Base-by-base conservation (phyloP, 768 basidiomycete species). In the Mycena belliarum region DNA sequence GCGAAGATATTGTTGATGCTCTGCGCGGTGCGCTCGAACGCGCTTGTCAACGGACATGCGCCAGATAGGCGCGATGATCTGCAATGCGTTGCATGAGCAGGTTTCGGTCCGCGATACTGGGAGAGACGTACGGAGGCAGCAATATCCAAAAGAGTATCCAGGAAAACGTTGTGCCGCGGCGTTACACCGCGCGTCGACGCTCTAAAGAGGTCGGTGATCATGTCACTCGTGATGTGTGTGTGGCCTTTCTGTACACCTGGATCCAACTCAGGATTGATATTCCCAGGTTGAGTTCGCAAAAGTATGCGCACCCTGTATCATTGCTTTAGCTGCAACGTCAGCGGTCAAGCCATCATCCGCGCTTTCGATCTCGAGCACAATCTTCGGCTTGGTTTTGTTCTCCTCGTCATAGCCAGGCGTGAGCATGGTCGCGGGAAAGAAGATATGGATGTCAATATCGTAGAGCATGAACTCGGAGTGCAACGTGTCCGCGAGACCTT, bases 401-500 rank as follows among this genome's bases (percentile, higher is more conserved):
- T 95, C 94, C 55, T 83, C 79, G 18, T 88, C 85, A 59, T 77
- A 89, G 0, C 93, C 92, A 0, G 91, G 87, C 0, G 84, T 85
- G 62, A 76, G 82, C 76, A 97, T 95, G 1, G 91, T 91, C 1
- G 81, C 81, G 0, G 95, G 93, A 73, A 92, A 87, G 73, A 85
- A 93, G 42, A 91, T 83, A 62, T 95, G 92, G 7, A 93, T 82
- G 49, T 79, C 76, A 67, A 93, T 89, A 48, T 80, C 82, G 68
- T 95, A 93, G 8, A 95, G 76, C 60, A 86, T 74, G 47, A 93
- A 75, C 67, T 96, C 95, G 24, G 85, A 88, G 9, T 88, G 86
- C 15, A 97, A 78, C 0, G 87, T 81, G 57, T 97, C 95, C 15
- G 91, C 91, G 0, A 97, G 82, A 15, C 89, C 93, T 94, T 8